Conservation (phyloP, 2,329 filamentous ascomycete genomes). For the Colletotrichum costaricense region DNA sequence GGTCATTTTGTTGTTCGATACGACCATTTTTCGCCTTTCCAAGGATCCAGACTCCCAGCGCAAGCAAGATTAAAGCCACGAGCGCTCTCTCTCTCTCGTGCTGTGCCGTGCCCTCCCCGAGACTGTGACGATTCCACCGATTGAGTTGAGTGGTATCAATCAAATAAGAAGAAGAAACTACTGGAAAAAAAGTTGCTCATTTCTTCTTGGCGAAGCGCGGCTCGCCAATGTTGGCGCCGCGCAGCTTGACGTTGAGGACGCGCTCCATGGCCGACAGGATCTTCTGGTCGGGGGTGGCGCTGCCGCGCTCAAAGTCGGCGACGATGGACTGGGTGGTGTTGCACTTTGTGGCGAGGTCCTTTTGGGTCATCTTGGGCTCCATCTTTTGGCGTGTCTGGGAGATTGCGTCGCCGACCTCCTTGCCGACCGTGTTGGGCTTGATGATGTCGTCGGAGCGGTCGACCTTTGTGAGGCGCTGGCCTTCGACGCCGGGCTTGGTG, state of each 20-base stretch:
- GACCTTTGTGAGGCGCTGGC: slow-evolving; percentile 97
- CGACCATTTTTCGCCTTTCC: slow-evolving; percentile 18
- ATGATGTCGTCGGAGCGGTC: slow-evolving; percentile 97
- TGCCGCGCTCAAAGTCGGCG: slow-evolving; percentile 86
- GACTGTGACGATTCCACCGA: not conserved
- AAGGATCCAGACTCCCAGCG: slow-evolving; percentile 32
- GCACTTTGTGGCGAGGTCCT: slow-evolving; percentile 85
- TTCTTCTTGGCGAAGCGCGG: slow-evolving; percentile 84
- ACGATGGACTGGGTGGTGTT: slow-evolving; percentile 86
- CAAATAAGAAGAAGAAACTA: not conserved
- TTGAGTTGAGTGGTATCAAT: not conserved
- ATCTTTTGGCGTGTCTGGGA: slow-evolving; percentile 81
- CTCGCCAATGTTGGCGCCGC: slow-evolving; percentile 85
- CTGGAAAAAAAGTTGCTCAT: slow-evolving; percentile 40
- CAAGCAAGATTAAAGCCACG: not conserved
- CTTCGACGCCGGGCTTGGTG: slow-evolving; percentile 73
- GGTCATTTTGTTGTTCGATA: slow-evolving; percentile 3
- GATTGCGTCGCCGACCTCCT: slow-evolving; percentile 85
- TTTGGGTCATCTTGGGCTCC: slow-evolving; percentile 97
- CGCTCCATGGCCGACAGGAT: slow-evolving; percentile 82
- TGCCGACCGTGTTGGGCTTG: slow-evolving; percentile 92
- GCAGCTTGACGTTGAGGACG: slow-evolving; percentile 87
- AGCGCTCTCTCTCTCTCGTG: slow-evolving; percentile 8
- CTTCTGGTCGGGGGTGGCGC: slow-evolving; percentile 85
- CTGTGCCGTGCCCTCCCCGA: not conserved